Evolutionary conservation across 2,329 filamentous ascomycete genomes (phyloP).

Genomic region (Penicillium capsulatum): DNA sequence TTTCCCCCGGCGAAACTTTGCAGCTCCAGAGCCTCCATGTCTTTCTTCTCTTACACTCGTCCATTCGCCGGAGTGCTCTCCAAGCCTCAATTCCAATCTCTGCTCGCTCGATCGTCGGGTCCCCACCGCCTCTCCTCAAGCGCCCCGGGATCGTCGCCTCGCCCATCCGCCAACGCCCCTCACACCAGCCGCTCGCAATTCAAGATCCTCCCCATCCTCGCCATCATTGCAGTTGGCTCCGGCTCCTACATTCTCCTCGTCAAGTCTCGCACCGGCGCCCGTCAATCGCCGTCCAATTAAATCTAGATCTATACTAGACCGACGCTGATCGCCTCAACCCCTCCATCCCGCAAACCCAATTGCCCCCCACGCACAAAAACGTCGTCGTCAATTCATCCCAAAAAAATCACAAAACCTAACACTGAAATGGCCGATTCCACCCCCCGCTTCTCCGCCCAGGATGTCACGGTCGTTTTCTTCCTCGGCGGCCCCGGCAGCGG

Average conservation of each 20-base stretch:
- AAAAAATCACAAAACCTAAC: conserved; percentile 56
- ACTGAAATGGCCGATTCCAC: conserved; percentile 43
- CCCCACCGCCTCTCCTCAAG: conserved; percentile 20
- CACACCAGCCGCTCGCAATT: conserved; percentile 36
- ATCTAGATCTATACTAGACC: not conserved
- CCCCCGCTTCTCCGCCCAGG: conserved; percentile 70
- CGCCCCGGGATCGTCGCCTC: conserved; percentile 11
- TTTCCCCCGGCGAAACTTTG: not conserved
- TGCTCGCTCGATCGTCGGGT: conserved; percentile 13
- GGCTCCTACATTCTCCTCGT: conserved; percentile 52
- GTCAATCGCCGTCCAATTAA: conserved; percentile 11
- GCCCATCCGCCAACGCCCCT: conserved; percentile 17
- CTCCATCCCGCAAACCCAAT: conserved; percentile 36
- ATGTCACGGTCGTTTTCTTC: conserved; percentile 92
- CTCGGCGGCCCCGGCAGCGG: conserved; percentile 93
- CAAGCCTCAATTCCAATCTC: conserved; percentile 8
- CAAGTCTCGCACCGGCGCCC: conserved; percentile 40
- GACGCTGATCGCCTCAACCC: conserved; percentile 40
- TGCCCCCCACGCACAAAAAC: conserved; percentile 53
- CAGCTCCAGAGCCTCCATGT: conserved; percentile 12
- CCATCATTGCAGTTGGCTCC: conserved; percentile 47
- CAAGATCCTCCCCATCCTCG: conserved; percentile 41
- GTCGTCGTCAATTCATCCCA: too few relatives aligned
- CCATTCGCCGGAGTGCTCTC: conserved; percentile 16
- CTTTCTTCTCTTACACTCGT: conserved; percentile 13